Evolutionary conservation across 1,284 basidiomycete species (phyloP).

Genomic region (Ceratobasidium sp.): DNA sequence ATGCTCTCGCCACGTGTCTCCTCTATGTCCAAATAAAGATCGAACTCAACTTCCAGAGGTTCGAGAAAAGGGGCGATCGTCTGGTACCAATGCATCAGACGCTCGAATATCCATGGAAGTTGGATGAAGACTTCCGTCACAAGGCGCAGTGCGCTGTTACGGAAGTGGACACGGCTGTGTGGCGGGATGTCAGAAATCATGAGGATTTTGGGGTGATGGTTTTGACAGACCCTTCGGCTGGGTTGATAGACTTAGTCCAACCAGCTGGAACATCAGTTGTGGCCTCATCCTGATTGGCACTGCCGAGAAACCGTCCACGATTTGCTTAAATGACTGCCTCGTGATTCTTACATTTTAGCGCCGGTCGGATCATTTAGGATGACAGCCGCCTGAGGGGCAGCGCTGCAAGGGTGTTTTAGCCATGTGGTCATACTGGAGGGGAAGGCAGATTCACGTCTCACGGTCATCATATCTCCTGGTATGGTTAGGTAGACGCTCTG

Average conservation of each 20-base stretch:
- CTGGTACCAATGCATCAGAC: slow-evolving; percentile 20
- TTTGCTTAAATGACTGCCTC: neutral
- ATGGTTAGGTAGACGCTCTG: slow-evolving; percentile 6
- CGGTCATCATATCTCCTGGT: slow-evolving; percentile 7
- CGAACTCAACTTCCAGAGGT: neutral
- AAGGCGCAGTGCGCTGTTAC: slow-evolving; percentile 10
- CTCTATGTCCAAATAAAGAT: slow-evolving; percentile 19
- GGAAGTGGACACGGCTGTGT: slow-evolving; percentile 18
- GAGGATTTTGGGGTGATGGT: neutral
- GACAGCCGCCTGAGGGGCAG: neutral
- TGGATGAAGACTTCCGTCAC: slow-evolving; percentile 23
- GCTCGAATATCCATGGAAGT: neutral
- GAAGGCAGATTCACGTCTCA: neutral
- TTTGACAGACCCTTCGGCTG: slow-evolving; percentile 26
- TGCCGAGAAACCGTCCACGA: neutral
- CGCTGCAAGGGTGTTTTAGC: neutral
- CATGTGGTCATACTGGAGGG: no score
- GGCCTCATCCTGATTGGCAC: neutral
- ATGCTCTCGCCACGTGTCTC: slow-evolving; percentile 12
- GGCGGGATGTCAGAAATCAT: neutral
- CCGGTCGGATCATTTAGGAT: neutral
- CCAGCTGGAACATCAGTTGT: neutral
- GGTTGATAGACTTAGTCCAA: slow-evolving; percentile 15
- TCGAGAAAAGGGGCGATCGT: neutral
- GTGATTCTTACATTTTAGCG: neutral